Evolutionary conservation across 2,329 filamentous ascomycete genomes (phyloP), one percentile per base, ranked within the genome.

Genomic region (Nigrospora osmanthi): DNA sequence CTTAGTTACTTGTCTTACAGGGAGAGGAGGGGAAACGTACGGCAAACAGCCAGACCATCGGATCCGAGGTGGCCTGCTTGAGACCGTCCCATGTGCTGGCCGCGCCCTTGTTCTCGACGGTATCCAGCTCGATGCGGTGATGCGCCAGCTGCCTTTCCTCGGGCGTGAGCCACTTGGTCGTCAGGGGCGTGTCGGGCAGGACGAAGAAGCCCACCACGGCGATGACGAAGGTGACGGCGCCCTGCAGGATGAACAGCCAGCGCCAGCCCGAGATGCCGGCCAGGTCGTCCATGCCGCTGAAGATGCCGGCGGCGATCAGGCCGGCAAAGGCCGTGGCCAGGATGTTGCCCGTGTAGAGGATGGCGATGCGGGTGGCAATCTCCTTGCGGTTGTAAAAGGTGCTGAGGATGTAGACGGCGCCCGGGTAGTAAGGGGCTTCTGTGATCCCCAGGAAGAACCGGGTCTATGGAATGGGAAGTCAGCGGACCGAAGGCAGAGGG

Each of bases 351-450:
- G 64, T 58, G 43, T 70, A 69, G n/a, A 70, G 57, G 19, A 70
- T 61, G 6, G 65, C 62, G 40, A 68, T 63, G 45, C 66, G 56
- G 31, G 58, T 47, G 28, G 61, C 55, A 19, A 69, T 52, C 52
- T 67, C 64, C 54, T 72, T 68, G 38, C 69, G 62, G 3, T 71
- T 75, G 56, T 77, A 78, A 58, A 70, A 77, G 40, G 71, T 66
- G 6, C 68, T 70, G 4, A 77, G 60, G 19, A 74, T 64, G 46
- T 73, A 71, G 4, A 73, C 54, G 2, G 67, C 69, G 11, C 74
- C 74, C 0, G 73, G 71, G 19, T 19, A 13, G 19, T 19, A 38
- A 6, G 15, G 37, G 2, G 19, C 15, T 14, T 38, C 16, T 10
- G 17, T 23, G 15, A 30, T 16, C 11, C 38, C 38, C 4, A 30